phyloP scores from a whole-genome alignment of 148 eudicot genomes.

The Vaccinium vitisidaea region DNA sequence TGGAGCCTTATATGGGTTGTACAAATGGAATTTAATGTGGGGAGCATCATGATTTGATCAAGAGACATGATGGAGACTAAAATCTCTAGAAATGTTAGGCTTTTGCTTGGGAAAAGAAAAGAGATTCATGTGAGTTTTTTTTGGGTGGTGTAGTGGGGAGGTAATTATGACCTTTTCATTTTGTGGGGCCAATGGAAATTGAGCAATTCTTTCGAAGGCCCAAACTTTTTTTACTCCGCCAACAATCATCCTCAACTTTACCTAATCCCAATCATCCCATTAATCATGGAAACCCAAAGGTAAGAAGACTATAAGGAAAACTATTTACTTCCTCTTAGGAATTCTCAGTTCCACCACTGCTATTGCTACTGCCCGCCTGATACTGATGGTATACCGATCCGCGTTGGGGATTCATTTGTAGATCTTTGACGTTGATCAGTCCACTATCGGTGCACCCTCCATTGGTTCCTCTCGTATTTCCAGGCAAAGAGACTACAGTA shows the following conservation, averaged over 20 bases:
- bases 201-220: not conserved
- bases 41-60: slow-evolving; percentile 20
- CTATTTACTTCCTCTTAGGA: too few species aligned
- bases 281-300: slow-evolving; percentile 7
- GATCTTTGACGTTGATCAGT: too few species aligned
- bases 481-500: too few species aligned
- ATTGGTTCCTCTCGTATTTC: too few species aligned
- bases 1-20: not conserved
- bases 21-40: slow-evolving; percentile 1
- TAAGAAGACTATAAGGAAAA: too few species aligned
- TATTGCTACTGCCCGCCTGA: too few species aligned
- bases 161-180: not conserved
- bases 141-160: slow-evolving; percentile 12
- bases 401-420: too few species aligned
- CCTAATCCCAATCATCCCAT: slow-evolving; percentile 9
- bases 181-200: slow-evolving; percentile 1
- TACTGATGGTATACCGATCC: too few species aligned
- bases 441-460: too few species aligned
- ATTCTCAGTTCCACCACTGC: too few species aligned
- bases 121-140: not conserved
- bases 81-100: slow-evolving; percentile 9
- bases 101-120: not conserved
- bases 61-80: slow-evolving; percentile 17
- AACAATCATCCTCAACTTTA: not conserved
- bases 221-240: not conserved